Evolutionary conservation across 148 eudicot species (phyloP).

Genomic region (Chenopodium berlandieri): DNA sequence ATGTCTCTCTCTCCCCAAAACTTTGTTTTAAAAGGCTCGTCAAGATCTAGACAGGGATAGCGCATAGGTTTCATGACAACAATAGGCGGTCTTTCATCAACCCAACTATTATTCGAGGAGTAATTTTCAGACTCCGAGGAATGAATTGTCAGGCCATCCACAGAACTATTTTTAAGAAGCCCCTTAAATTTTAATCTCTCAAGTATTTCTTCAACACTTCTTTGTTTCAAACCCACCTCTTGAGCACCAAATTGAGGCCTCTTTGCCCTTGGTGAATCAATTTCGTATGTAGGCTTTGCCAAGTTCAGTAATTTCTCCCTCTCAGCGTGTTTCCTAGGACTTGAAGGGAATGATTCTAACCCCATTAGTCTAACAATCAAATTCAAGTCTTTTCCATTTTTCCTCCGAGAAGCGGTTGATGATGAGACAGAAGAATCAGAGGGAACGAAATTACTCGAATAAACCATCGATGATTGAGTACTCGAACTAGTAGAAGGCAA

Average conservation of each 20-base stretch:
- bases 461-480: slow-evolving; percentile 40
- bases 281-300: slow-evolving; percentile 44
- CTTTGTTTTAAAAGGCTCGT: slow-evolving; percentile 22
- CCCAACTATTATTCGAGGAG: slow-evolving; percentile 1
- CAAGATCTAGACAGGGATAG: slow-evolving; percentile 25
- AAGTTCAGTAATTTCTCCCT: slow-evolving; percentile 30
- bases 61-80: slow-evolving; percentile 59
- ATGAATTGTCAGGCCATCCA: slow-evolving; percentile 12
- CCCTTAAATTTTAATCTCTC: slow-evolving; percentile 56
- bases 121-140: slow-evolving; percentile 22
- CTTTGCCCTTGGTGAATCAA: slow-evolving; percentile 47
- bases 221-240: slow-evolving; percentile 33
- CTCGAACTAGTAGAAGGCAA: slow-evolving; percentile 70
- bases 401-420: slow-evolving; percentile 37
- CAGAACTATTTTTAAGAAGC: slow-evolving; percentile 32
- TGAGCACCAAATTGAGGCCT: slow-evolving; percentile 36
- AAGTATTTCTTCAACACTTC: slow-evolving; percentile 50
- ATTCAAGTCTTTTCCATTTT: slow-evolving; percentile 44
- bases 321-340: slow-evolving; percentile 31
- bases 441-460: slow-evolving; percentile 45
- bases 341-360: slow-evolving; percentile 41
- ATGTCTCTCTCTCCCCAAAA: slow-evolving; percentile 17
- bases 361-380: slow-evolving; percentile 78
- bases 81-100: slow-evolving; percentile 52
- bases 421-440: slow-evolving; percentile 43